Evolutionary conservation across 805 yeast species (phyloP).

Genomic region (Pichia rugopelliculosa): DNA sequence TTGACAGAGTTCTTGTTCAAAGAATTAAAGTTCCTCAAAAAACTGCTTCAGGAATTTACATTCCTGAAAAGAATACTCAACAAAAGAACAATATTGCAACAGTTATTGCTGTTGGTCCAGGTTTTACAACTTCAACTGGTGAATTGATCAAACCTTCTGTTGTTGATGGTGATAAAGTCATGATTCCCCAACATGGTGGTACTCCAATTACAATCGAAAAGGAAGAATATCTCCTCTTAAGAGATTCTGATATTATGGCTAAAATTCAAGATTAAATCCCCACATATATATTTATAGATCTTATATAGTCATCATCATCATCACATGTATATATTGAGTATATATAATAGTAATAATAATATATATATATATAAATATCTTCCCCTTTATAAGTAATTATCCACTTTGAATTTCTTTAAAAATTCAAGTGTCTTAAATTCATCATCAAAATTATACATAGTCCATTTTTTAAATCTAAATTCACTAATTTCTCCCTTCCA

Average conservation of each 20-base stretch:
- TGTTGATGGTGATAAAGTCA: conserved; percentile 83
- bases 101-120: conserved; percentile 95
- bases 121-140: conserved; percentile 71
- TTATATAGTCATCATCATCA: background rate
- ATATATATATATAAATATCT: background rate
- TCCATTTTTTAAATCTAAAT: conserved; percentile 61
- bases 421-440: conserved; percentile 45
- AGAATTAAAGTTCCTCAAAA: conserved; percentile 85
- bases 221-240: conserved; percentile 56
- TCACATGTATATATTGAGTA: background rate
- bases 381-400: conserved; percentile 35
- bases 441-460: conserved; percentile 44
- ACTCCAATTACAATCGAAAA: conserved; percentile 71
- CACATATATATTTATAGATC: conserved; percentile 1
- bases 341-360: no score
- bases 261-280: conserved; percentile 58
- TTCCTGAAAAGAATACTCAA: conserved; percentile 86
- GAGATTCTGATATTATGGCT: conserved; percentile 93
- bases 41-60: conserved; percentile 87
- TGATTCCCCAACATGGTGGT: conserved; percentile 94
- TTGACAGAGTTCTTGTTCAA: conserved; percentile 95
- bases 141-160: conserved; percentile 66
- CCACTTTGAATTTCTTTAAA: conserved; percentile 43
- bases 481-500: conserved; percentile 68
- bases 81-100: conserved; percentile 89